Conservation (phyloP, 495 filamentous ascomycete genomes). For the Penicillium argentinense region DNA sequence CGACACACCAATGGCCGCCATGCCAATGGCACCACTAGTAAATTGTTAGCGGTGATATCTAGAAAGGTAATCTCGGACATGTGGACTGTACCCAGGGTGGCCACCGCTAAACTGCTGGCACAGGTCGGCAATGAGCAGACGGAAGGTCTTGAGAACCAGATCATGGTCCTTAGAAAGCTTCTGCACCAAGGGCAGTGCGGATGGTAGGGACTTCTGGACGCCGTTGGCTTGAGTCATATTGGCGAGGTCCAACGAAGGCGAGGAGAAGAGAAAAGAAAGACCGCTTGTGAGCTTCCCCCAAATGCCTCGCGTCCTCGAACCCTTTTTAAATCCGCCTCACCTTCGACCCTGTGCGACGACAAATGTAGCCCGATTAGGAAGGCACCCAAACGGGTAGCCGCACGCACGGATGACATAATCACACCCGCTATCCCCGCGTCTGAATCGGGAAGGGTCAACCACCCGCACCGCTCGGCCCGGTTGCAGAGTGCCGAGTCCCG, state of each 20-base stretch:
- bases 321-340: conserved; percentile 1
- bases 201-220: conserved; percentile 16
- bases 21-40: conserved; percentile 77
- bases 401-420: not conserved
- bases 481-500: too few relatives aligned
- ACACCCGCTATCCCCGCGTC: not conserved
- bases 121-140: conserved; percentile 57
- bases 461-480: not conserved
- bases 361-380: not conserved
- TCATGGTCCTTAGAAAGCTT: conserved; percentile 39
- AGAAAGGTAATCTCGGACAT: too few relatives aligned
- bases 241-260: not conserved
- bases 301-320: not conserved
- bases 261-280: not conserved
- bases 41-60: too few relatives aligned
- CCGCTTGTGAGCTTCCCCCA: not conserved
- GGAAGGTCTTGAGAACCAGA: conserved; percentile 50
- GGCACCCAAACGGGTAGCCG: not conserved
- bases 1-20: conserved; percentile 87
- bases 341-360: too few relatives aligned
- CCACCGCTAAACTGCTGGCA: conserved; percentile 60
- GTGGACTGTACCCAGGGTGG: conserved; percentile 51
- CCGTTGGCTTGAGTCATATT: conserved; percentile 19
- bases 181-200: conserved; percentile 22
- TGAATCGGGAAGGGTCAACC: not conserved